Evolutionary conservation across 176 grass and related monocot genomes (phyloP), one percentile per base, ranked within the genome.

Genomic region (Panicum miliaceum): DNA sequence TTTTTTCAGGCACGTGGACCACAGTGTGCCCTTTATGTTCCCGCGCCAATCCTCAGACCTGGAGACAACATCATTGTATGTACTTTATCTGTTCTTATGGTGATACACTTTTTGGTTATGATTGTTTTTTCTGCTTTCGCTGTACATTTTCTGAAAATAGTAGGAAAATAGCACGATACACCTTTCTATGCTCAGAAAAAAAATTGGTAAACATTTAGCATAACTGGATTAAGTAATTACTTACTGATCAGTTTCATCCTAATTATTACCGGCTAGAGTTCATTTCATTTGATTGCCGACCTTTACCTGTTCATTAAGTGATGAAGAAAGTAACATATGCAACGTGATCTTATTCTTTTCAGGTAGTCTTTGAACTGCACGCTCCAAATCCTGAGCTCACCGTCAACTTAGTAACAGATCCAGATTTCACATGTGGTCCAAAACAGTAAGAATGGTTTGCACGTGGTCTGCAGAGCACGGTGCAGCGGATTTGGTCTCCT

Each of bases 21-120:
- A 14, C 96, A 95, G 27, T 98, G 96, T 77, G 81, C 91, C 52
- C 89, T 95, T 51, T 98, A 98, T 78, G 89, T 95, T 75, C 96
- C 96, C 13, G 89, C 93, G 8, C 96, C 96, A 0, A 81, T 98
- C 34, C 89, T 98, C 46, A 89, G 72, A 76, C 43, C 85, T 87
- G 96, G 96, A 68, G 87, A 87, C 75, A 98, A 98, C 77, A 68
- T 68, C 70, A 12, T 95, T 76, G 96, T 98, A 98, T 70, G 87
- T 87, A 20, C 45, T 78, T 76, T 68, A 20, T 68, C 50, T 64
- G 32, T 84, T 63, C 22, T 84, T 65, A 53, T 40, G 42, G 35
- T 7, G 63, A 66, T 47, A 43, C 12, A 0, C 1, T 54, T 18
- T n/a, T 32, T 84, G 2, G 10, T 47, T 86, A 73, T 20, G 6